phyloP scores from a whole-genome alignment of 768 basidiomycete genomes.

The Trametes sanguinea region DNA sequence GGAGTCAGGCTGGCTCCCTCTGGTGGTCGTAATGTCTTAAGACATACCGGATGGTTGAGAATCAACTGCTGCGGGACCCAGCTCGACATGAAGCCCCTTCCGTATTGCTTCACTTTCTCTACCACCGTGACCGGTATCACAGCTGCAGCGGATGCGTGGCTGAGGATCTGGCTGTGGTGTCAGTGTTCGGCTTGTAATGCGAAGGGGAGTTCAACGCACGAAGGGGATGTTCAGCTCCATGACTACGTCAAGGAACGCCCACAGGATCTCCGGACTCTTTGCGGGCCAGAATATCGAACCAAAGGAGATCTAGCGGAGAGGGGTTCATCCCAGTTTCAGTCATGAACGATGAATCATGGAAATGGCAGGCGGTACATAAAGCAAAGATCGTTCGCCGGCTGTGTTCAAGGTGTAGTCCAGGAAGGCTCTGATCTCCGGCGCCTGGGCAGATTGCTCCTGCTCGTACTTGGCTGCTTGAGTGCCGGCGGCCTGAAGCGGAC shows the following conservation, averaged over 20 bases:
- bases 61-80: no score
- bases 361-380: constrained; percentile 22
- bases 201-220: constrained; percentile 9
- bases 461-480: constrained; percentile 5
- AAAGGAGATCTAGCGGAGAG: constrained; percentile 24
- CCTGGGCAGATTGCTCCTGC: constrained; percentile 13
- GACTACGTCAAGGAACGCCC: constrained; percentile 28
- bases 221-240: constrained; percentile 28
- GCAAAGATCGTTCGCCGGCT: constrained; percentile 23
- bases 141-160: no score
- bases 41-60: no score
- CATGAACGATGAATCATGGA: not conserved
- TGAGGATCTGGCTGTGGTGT: no score
- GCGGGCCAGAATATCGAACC: constrained; percentile 28
- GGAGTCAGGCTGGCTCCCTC: no score
- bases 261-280: constrained; percentile 24
- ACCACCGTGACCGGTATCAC: no score
- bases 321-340: not conserved
- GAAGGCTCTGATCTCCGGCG: constrained; percentile 18
- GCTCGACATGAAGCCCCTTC: no score
- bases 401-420: constrained; percentile 18
- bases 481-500: constrained; percentile 16
- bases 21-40: no score
- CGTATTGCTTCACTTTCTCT: no score
- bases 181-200: no score